Conservation (phyloP, 2,329 filamentous ascomycete genomes). For the Penicillium sp. region DNA sequence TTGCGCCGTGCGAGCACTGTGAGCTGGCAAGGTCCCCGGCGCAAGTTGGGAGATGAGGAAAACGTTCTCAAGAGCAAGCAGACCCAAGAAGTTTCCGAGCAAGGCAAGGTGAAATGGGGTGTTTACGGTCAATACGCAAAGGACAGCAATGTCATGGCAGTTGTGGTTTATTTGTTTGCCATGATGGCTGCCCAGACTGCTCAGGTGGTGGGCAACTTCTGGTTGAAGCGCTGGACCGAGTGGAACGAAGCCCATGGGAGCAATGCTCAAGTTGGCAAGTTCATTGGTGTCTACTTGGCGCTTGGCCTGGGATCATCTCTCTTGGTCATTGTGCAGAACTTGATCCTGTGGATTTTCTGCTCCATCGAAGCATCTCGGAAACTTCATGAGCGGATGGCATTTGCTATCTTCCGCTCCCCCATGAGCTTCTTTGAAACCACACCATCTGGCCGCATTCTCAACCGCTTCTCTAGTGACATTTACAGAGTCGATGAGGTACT, state of each 20-base stretch:
- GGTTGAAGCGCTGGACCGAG: conserved; percentile 93
- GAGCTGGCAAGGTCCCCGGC: conserved; percentile 81
- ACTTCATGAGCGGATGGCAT: conserved; percentile 95
- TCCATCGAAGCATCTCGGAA: conserved; percentile 98
- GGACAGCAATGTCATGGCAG: conserved; percentile 84
- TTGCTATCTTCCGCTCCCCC: conserved; percentile 92
- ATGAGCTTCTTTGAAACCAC: conserved; percentile 99
- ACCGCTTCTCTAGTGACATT: conserved; percentile 80
- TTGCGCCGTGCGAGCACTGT: conserved; percentile 87
- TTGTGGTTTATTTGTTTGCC: conserved; percentile 73
- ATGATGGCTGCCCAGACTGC: conserved; percentile 78
- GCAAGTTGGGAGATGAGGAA: conserved; percentile 81
- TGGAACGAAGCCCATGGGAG: conserved; percentile 64
- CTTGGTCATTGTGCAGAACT: conserved; percentile 84
- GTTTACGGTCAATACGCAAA: conserved; percentile 95
- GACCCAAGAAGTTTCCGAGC: conserved; percentile 81
- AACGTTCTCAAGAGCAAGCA: conserved; percentile 74
- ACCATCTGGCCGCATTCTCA: conserved; percentile 91
- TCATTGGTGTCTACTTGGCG: conserved; percentile 92
- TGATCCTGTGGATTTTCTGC: conserved; percentile 99
- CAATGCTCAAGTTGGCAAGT: conserved; percentile 81
- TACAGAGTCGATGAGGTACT: conserved; percentile 83
- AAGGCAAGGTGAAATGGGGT: conserved; percentile 97
- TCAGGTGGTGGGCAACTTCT: conserved; percentile 80
- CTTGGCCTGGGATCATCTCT: conserved; percentile 84